Evolutionary conservation across 257 asterid species (phyloP).

Genomic region (Solanum pinnatisectum): DNA sequence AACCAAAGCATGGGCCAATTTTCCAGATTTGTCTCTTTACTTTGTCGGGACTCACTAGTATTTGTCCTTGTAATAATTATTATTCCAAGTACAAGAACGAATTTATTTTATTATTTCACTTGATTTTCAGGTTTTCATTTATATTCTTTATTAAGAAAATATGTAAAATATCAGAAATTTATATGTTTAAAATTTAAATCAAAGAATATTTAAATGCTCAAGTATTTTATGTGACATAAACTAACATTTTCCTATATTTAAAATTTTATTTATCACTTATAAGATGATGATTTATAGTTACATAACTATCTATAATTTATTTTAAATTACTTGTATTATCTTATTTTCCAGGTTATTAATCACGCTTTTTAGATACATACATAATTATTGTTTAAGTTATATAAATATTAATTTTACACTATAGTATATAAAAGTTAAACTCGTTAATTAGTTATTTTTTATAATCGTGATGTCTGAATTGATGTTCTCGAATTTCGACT

Average conservation of each 20-base stretch:
- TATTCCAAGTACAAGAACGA: background rate
- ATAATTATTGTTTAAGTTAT: background rate
- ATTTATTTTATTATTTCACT: background rate
- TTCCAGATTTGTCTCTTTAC: background rate
- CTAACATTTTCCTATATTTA: background rate
- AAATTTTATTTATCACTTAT: background rate
- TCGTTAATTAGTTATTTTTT: too few species aligned
- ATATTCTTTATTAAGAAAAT: too few species aligned
- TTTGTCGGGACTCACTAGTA: background rate
- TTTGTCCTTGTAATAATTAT: background rate
- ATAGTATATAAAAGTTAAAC: background rate
- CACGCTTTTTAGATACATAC: background rate
- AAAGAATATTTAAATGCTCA: background rate
- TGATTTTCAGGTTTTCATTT: background rate
- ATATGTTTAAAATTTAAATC: background rate
- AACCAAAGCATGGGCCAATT: background rate
- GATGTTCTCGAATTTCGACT: too few species aligned
- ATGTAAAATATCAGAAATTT: background rate
- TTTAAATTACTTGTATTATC: background rate
- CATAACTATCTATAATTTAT: background rate
- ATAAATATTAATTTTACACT: background rate
- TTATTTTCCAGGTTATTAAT: too few species aligned
- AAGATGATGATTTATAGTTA: too few species aligned
- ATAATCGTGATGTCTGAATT: too few species aligned
- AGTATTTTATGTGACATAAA: background rate